Base-by-base conservation (phyloP, 2,329 filamentous ascomycete species). In the Corinectria fuckeliana region DNA sequence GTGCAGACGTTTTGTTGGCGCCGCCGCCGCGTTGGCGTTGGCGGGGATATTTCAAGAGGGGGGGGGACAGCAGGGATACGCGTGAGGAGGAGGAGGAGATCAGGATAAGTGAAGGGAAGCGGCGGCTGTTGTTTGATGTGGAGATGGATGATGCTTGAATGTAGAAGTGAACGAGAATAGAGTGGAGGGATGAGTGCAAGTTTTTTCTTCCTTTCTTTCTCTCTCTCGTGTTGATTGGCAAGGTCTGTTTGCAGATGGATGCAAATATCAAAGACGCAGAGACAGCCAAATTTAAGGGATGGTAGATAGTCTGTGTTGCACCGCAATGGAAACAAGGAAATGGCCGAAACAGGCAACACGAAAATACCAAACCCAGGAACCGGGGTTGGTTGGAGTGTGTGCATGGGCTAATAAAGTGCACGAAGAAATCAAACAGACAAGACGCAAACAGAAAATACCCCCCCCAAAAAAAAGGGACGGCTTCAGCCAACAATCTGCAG, bases 1-100 rank as follows among this genome's bases (percentile, higher is more conserved):
- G n/a, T 36, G 44, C 36, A 26, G 56, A 65, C 56, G 58, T 61
- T 65, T 63, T 64, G 63, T 57, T 68, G 45, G 58, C 38, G 58
- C n/a, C n/a, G n/a, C n/a, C n/a, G n/a, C n/a, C n/a, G 48, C 30
- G 66, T 62, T 67, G 64, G 64, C 53, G 32, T 36, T 36, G 32
- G 32, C 32, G 32, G 8, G n/a, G 32, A n/a, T 9, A 9, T 18
- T 16, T n/a, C n/a, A n/a, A n/a, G n/a, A n/a, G n/a, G n/a, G n/a
- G n/a, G n/a, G 36, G 55, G 55, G 63, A 61, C 34, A 11, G 30
- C 56, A 60, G 28, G 47, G 44, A 21, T 34, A 30, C n/a, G 56
- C 41, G 50, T 48, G 48, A 58, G 38, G 38, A 50, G 36, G 20
- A 45, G 47, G 18, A 52, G 23, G 20, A 26, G 16, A 13, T n/a